These are phyloP conservation scores for Elongisporangium senticosum DNA, from an alignment of 352 stramenopile species.

Conservation along the genomic window DNA sequence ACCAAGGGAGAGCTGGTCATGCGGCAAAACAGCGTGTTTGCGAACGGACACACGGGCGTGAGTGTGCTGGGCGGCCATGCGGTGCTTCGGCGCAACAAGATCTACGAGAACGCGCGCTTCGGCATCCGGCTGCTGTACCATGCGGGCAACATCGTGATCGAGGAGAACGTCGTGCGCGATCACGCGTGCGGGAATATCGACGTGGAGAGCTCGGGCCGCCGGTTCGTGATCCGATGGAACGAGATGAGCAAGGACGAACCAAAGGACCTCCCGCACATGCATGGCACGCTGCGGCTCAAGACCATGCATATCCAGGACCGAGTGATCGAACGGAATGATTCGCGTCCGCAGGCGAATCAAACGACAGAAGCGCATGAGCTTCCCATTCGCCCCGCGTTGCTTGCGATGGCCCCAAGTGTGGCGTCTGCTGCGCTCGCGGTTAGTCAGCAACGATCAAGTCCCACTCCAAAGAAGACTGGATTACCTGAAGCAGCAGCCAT, in stretches of 20 bases:
- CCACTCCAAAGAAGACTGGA: background rate
- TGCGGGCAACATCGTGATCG: conserved; percentile 60
- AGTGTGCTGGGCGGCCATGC: conserved; percentile 52
- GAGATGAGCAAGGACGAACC: conserved; percentile 62
- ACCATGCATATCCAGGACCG: conserved; percentile 33
- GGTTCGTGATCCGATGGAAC: conserved; percentile 76
- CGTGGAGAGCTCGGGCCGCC: conserved; percentile 63
- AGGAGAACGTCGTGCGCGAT: conserved; percentile 63
- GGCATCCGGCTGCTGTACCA: conserved; percentile 70
- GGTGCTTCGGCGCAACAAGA: conserved; percentile 55
- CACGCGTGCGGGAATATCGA: conserved; percentile 72
- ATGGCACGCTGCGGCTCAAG: conserved; percentile 36
- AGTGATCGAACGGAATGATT: conserved; percentile 2
- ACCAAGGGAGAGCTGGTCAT: conserved; percentile 53
- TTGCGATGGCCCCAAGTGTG: background rate
- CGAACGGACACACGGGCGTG: conserved; percentile 54
- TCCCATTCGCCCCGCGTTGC: background rate
- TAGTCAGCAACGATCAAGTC: background rate
- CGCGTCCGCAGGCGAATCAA: background rate
- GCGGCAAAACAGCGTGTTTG: conserved; percentile 43
- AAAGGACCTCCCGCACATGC: conserved; percentile 44
- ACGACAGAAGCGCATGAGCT: background rate
- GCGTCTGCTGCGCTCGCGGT: background rate
- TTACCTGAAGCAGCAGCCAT: background rate
- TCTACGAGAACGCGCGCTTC: conserved; percentile 62